Evolutionary conservation across 1,139 yeast genomes (phyloP), one percentile per base, ranked within the genome.

Genomic region (Candida sp.): DNA sequence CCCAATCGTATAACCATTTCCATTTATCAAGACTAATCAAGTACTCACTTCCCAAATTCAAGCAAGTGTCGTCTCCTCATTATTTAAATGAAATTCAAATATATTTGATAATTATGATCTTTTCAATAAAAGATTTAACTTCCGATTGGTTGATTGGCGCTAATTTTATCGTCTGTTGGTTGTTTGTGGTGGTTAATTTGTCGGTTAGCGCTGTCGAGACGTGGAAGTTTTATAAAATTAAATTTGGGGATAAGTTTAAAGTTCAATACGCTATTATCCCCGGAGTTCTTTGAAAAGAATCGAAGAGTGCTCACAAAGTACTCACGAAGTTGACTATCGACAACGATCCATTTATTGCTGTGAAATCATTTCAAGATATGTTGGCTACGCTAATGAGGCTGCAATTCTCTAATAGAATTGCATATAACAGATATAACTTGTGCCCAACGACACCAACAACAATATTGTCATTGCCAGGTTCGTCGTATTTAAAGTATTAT

Each of bases 61-160:
- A 61, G 35, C 54, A 56, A 11, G 72, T 79, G 2, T 74, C 85
- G 9, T 84, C 90, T 54, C 91, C 97, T 0, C 97, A 91, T 60
- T 91, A 90, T 55, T 68, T 84, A 15, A 87, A 86, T 52, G 98
- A 91, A 57, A 66, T 87, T 1, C 45, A 77, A 25, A 76, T 90
- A 19, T 91, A 91, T 54, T 39, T 70, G 0, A 57, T 79, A 1
- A 45, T 71, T 7, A 48, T 61, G 4, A 43, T 59, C 5, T 49
- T 68, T 11, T 47, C 60, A 33, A 25, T 53, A 5, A 47, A 47
- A 22, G 48, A 58, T 39, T 44, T 41, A 25, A 47, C 27, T 38
- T 30, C 43, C 21, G 36, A 23, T 12, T 49, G 56, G 47, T 38
- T 45, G 21, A 50, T 49, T 5, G 51, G 56, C 23, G 15, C 50